Evolutionary conservation across 176 grass and related monocot genomes (phyloP).

Genomic region (Ananas comosus): DNA sequence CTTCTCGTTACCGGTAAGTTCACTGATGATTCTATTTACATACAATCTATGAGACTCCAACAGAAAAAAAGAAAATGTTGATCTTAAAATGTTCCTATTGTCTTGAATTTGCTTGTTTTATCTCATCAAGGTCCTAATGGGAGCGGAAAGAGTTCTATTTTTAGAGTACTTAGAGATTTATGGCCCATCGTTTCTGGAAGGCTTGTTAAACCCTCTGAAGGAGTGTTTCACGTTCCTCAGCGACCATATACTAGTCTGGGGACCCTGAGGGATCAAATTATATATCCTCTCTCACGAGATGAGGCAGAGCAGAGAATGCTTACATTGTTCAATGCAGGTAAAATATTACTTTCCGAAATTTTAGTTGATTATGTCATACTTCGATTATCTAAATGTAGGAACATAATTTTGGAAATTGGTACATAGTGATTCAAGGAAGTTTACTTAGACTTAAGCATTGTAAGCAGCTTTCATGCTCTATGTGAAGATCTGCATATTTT

Average conservation of each 20-base stretch:
- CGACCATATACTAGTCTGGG: constrained; percentile 94
- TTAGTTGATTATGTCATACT: background rate
- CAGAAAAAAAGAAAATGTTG: no score
- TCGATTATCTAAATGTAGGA: background rate
- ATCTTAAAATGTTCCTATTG: no score
- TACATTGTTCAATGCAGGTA: constrained; percentile 44
- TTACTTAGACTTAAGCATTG: no score
- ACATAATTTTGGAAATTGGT: no score
- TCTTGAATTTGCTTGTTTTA: background rate
- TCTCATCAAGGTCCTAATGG: constrained; percentile 78
- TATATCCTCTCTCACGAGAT: constrained; percentile 84
- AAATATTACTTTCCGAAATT: background rate
- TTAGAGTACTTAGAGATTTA: constrained; percentile 78
- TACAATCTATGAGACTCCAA: constrained; percentile 1
- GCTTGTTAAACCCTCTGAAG: constrained; percentile 57
- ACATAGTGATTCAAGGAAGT: no score
- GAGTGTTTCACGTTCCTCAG: constrained; percentile 90
- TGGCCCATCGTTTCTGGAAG: constrained; percentile 82
- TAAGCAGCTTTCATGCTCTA: no score
- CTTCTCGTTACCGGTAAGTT: constrained; percentile 79
- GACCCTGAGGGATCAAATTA: constrained; percentile 88
- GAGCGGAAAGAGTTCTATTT: constrained; percentile 93
- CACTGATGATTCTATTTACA: constrained; percentile 12
- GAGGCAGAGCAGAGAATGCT: constrained; percentile 54
- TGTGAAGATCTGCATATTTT: no score